These are phyloP conservation scores for Stentor roeselii DNA, from an alignment of 73 alveolate species.

Conservation along the genomic window DNA sequence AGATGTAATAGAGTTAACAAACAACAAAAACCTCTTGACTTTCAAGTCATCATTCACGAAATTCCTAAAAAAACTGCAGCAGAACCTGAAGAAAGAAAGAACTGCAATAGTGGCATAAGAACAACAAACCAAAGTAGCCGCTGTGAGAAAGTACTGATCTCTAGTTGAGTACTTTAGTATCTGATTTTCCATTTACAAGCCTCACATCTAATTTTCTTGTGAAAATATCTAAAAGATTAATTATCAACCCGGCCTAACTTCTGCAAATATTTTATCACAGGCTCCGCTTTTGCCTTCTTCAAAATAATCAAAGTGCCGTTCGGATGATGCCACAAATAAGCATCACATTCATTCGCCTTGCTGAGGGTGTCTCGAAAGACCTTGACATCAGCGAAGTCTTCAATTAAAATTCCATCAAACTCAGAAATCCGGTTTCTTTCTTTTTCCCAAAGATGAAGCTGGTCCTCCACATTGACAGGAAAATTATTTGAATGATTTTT, in stretches of 20 bases:
- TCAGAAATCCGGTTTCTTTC: slow-evolving; percentile 19
- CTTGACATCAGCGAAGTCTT: slow-evolving; percentile 21
- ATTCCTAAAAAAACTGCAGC: no score
- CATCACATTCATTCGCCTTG: not conserved
- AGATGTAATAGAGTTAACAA: no score
- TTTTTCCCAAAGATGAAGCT: slow-evolving; percentile 34
- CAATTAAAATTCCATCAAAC: slow-evolving; percentile 22
- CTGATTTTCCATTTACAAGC: no score
- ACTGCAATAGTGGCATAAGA: no score
- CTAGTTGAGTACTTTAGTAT: no score
- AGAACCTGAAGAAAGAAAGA: no score
- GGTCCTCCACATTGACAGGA: slow-evolving; percentile 34
- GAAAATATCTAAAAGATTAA: no score
- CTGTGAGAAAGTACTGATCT: no score
- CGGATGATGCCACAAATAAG: slow-evolving; percentile 3
- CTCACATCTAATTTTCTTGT: no score
- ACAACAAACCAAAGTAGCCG: no score
- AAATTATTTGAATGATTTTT: slow-evolving; percentile 44
- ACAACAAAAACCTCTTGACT: no score
- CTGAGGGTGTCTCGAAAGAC: not conserved
- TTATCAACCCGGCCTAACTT: not conserved
- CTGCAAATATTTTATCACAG: slow-evolving; percentile 13
- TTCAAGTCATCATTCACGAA: no score
- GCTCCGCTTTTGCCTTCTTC: not conserved
- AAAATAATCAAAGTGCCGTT: not conserved